phyloP scores from a whole-genome alignment of 352 stramenopile genomes.

The Globisporangium yorkense region DNA sequence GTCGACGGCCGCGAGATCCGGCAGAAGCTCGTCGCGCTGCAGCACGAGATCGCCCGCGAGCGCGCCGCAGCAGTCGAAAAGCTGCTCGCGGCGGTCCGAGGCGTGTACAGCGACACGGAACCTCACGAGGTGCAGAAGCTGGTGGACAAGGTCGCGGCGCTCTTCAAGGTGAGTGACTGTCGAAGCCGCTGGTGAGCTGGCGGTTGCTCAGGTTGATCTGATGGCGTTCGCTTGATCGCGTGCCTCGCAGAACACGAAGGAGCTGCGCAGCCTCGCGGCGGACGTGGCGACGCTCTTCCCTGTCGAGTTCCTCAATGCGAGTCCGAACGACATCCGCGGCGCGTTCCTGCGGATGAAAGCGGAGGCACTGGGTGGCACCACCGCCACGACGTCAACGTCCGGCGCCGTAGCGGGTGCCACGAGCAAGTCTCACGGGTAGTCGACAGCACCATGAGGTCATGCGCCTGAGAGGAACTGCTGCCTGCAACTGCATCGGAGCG shows the following conservation, averaged over 20 bases:
- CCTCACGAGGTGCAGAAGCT: slow-evolving; percentile 55
- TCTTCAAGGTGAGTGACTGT: slow-evolving; percentile 59
- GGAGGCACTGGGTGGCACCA: slow-evolving; percentile 27
- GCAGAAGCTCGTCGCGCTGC: slow-evolving; percentile 43
- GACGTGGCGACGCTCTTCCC: slow-evolving; percentile 74
- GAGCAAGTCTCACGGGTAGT: slow-evolving; percentile 1
- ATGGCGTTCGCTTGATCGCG: neutral
- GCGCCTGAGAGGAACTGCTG: too few species aligned
- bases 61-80: slow-evolving; percentile 60
- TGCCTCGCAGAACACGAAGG: slow-evolving; percentile 57
- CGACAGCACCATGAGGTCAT: too few species aligned
- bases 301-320: slow-evolving; percentile 70
- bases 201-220: neutral
- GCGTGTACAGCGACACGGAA: slow-evolving; percentile 78
- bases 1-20: slow-evolving; percentile 65
- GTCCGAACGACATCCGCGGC: slow-evolving; percentile 45
- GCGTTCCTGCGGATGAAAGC: slow-evolving; percentile 56
- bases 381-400: neutral
- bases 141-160: slow-evolving; percentile 38
- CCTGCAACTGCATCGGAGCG: too few species aligned
- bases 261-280: slow-evolving; percentile 80
- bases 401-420: neutral
- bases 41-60: slow-evolving; percentile 62
- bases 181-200: neutral
- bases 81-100: slow-evolving; percentile 47